These are phyloP conservation scores for Emmonsia crescens DNA, from an alignment of 2,329 filamentous ascomycete genomes.

Conservation along the genomic window DNA sequence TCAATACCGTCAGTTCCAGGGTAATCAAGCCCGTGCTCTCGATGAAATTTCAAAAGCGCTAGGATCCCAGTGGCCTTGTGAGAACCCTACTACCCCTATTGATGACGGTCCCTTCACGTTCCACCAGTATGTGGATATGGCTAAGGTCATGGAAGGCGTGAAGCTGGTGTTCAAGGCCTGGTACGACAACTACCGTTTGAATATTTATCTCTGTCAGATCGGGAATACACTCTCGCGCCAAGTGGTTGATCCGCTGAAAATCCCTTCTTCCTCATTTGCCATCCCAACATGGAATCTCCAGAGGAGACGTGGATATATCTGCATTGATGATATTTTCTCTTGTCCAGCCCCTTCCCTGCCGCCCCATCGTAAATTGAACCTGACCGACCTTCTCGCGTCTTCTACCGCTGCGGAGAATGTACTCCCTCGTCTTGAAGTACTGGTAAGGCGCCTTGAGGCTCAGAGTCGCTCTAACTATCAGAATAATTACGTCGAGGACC, in stretches of 20 bases:
- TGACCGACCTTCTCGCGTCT: neutral
- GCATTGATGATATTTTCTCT: neutral
- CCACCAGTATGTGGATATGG: neutral
- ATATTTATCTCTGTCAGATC: neutral
- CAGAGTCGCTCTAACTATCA: neutral
- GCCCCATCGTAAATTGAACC: neutral
- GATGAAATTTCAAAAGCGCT: conserved; percentile 12
- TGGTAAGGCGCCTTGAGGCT: neutral
- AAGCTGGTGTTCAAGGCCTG: conserved; percentile 14
- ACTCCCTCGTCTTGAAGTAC: neutral
- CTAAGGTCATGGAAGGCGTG: conserved; percentile 9
- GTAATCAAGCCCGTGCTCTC: neutral
- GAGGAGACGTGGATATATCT: neutral
- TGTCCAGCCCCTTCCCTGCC: neutral
- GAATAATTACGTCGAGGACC: neutral
- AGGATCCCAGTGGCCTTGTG: conserved; percentile 10
- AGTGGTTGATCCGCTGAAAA: neutral
- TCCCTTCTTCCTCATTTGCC: no score
- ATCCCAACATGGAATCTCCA: neutral
- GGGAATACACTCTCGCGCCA: neutral
- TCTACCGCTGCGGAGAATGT: neutral
- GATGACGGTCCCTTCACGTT: neutral
- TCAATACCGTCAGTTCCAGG: conserved; percentile 6
- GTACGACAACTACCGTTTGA: conserved; percentile 16
- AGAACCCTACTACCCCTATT: conserved; percentile 3